Base-by-base conservation (phyloP, 768 basidiomycete genomes). In the Chiua virens region DNA sequence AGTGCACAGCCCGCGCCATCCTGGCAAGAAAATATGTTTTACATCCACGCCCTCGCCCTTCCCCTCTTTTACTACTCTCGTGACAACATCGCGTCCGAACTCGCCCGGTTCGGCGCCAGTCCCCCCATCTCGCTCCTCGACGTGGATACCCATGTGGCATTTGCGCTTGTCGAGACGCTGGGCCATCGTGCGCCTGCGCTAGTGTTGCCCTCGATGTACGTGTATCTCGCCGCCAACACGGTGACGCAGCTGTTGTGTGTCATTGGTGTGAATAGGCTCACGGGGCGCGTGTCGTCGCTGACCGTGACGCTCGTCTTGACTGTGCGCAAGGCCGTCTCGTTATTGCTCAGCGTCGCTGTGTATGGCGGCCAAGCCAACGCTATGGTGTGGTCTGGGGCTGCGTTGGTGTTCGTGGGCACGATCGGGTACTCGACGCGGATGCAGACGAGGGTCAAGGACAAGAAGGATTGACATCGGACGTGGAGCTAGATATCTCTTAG, bases 11-110 rank as follows among this genome's bases (percentile, higher is more conserved):
- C 68, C 0, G 30, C 30, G 11, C 30, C 30, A 11, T 67, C 80
- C 39, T 97, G 94, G 94, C 82, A 87, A 62, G 94, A 97, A 70
- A 86, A 83, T 44, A 83, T 98, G 81, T 98, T 96, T 73, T 98
- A 93, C 72, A 77, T 90, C 20, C 91, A 93, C 68, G 82, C 86
- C 61, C 79, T 92, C 47, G 81, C 85, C 13, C 75, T 93, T 13
- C 91, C 89, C 7, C 77, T 92, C 75, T 92, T 93, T 72, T 53
- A 78, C 52, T 80, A 81, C 49, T 72, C 89, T 35, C 71, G 81
- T 1, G 59, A 72, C 18, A 80, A 80, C 60, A 73, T 92, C 50
- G 38, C 60, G 8, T 50, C 60, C 15, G 63, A 64, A 23, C 45
- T 69, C 32, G 38, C 42, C 1, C 49, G 53, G 0, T 37, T 60